Base-by-base conservation (phyloP, 129 eudicot genomes). In the Chrysanthemum makinoi region DNA sequence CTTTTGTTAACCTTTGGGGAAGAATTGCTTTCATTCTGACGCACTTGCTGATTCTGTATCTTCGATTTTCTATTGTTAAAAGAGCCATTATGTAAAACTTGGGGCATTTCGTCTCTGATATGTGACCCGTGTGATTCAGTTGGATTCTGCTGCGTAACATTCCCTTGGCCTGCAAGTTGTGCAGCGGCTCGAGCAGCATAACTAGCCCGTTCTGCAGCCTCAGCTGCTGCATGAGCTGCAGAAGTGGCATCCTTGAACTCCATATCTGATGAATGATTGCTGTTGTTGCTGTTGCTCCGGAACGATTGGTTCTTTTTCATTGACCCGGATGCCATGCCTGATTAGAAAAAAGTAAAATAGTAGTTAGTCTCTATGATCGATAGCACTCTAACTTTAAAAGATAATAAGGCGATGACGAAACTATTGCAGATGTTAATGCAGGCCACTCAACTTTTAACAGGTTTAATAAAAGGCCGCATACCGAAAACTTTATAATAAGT, bases 161-260 rank as follows among this genome's bases (percentile, higher is more conserved):
- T 76, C 61, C 57, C 87, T 54, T 73, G 84, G 61, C 80, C 85
- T 6, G 98, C 78, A 72, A 87, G 85, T 68, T 82, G 88, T 33
- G 92, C 96, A 70, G 98, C 98, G 53, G 98, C 98, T 79, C 89
- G 82, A 73, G 96, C 96, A 19, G 98, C 98, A 71, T 80, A 73
- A 75, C 98, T 93, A 52, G 98, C 98, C n/a, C 83, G 86, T 75
- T 87, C 96, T 59, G 98, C 96, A 65, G 92, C 80, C 82, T 85
- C 96, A 7, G 96, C 96, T 73, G 98, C 98, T 24, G 96, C 96
- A 64, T 87, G 95, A 70, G 98, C 98, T 49, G 98, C 98, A 61
- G 98, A 86, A n/a, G 87, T 81, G 6, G 98, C 98, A 82, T 93
- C 96, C 81, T 82, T 93, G 68, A 85, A 93, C 63, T 83, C 98